Evolutionary conservation across 306 rosid genomes (phyloP).

Genomic region (Pyrus communis): DNA sequence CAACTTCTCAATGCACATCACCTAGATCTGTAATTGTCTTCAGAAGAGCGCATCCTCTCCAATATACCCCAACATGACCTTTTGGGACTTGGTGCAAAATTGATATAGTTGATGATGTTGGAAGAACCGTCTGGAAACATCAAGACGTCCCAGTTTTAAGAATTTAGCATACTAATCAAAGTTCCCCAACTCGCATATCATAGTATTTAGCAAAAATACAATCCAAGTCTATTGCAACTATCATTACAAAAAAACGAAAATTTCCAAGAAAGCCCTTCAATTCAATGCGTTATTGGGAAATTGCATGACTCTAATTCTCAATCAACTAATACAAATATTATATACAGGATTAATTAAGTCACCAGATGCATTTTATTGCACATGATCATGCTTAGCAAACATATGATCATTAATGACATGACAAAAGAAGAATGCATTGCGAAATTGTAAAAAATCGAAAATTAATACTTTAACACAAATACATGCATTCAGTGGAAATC

Average conservation of each 20-base stretch:
- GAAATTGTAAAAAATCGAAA: neutral
- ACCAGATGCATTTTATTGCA: neutral
- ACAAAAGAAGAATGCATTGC: neutral
- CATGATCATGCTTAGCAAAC: neutral
- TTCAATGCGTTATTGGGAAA: neutral
- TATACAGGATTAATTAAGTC: neutral
- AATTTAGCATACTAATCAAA: neutral
- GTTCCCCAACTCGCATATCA: neutral
- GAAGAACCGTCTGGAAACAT: conserved; percentile 41
- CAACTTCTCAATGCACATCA: neutral
- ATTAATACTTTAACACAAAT: too few species aligned
- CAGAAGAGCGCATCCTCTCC: conserved; percentile 94
- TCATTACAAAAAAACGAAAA: neutral
- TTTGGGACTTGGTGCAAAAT: conserved; percentile 93
- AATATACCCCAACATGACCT: conserved; percentile 91
- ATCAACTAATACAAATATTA: neutral
- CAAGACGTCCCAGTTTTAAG: neutral
- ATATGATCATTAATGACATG: neutral
- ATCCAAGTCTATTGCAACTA: neutral
- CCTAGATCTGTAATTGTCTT: conserved; percentile 75
- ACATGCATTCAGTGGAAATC: neutral
- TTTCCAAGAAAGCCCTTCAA: neutral
- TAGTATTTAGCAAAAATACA: neutral
- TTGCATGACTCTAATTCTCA: neutral
- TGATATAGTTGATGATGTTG: conserved; percentile 43